phyloP scores from a whole-genome alignment of 148 eudicot species.

The Vaccinium myrtillus region DNA sequence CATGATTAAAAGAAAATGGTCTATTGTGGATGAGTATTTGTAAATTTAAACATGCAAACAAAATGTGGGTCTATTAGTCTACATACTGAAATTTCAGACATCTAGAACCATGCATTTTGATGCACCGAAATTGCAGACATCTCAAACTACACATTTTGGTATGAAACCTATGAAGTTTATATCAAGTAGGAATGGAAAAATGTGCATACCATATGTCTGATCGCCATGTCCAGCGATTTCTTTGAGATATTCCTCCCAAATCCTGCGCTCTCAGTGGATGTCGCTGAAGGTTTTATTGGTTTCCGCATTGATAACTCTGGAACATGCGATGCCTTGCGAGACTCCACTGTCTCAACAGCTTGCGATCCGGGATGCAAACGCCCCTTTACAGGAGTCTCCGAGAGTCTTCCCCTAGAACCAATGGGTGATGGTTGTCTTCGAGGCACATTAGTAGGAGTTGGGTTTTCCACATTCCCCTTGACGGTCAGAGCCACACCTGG shows the following conservation, averaged over 20 bases:
- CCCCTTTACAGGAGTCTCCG: constrained; percentile 60
- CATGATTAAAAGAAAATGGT: not conserved
- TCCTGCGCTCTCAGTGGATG: constrained; percentile 55
- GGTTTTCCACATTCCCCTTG: constrained; percentile 53
- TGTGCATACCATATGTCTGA: constrained; percentile 77
- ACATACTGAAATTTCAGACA: not conserved
- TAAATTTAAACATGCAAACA: not conserved
- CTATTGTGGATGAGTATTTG: not conserved
- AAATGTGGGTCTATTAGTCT: not conserved
- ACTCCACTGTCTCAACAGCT: constrained; percentile 41
- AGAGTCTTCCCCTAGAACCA: constrained; percentile 61
- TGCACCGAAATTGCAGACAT: constrained; percentile 6
- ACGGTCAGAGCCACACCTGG: constrained; percentile 58
- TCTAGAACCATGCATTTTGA: not conserved
- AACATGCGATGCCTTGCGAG: constrained; percentile 48
- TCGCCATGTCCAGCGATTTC: constrained; percentile 96
- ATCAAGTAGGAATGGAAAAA: not conserved
- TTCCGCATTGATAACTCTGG: constrained; percentile 60
- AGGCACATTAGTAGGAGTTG: constrained; percentile 40
- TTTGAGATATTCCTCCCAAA: constrained; percentile 90
- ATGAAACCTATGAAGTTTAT: not conserved
- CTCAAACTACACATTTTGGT: not conserved
- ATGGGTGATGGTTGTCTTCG: constrained; percentile 80
- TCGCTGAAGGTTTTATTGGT: constrained; percentile 51
- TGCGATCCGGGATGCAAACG: constrained; percentile 52